phyloP scores from a whole-genome alignment of 352 stramenopile species.

The Globisporangium radiosum region DNA sequence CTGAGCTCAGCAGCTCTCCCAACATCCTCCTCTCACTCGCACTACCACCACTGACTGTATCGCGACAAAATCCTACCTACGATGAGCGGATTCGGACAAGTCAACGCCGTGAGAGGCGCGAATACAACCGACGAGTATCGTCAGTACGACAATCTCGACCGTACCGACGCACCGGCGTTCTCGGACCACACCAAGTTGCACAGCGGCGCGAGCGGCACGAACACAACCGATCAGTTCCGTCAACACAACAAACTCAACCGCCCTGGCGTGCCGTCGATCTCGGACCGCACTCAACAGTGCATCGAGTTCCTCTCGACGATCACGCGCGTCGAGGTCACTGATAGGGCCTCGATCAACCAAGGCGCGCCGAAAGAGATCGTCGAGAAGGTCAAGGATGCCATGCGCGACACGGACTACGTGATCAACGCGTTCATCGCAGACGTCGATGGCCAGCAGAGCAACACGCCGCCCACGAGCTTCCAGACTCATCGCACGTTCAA shows the following conservation, averaged over 20 bases:
- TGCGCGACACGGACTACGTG: conserved; percentile 4
- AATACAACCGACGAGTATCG: neutral
- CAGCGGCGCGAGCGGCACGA: neutral
- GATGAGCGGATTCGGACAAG: too few relatives aligned
- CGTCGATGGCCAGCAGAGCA: neutral
- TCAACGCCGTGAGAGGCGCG: neutral
- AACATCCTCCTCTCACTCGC: too few relatives aligned
- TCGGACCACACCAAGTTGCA: neutral
- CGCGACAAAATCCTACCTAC: too few relatives aligned
- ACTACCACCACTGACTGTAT: too few relatives aligned
- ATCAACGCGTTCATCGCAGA: conserved; percentile 1
- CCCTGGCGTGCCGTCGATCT: neutral
- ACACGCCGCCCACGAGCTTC: conserved; percentile 1
- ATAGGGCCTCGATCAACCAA: conserved; percentile 1
- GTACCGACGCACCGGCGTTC: neutral
- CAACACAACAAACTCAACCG: neutral
- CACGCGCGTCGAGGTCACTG: conserved; percentile 2
- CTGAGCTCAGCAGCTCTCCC: too few relatives aligned
- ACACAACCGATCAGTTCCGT: neutral
- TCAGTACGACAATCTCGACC: neutral
- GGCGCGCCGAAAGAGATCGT: too few relatives aligned
- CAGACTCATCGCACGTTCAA: conserved; percentile 9
- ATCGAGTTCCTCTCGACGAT: conserved; percentile 8
- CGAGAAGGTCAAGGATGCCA: conserved; percentile 3
- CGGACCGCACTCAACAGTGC: conserved; percentile 6